Conservation (phyloP, 2,329 filamentous ascomycete species). For the Sporothrix protearum region DNA sequence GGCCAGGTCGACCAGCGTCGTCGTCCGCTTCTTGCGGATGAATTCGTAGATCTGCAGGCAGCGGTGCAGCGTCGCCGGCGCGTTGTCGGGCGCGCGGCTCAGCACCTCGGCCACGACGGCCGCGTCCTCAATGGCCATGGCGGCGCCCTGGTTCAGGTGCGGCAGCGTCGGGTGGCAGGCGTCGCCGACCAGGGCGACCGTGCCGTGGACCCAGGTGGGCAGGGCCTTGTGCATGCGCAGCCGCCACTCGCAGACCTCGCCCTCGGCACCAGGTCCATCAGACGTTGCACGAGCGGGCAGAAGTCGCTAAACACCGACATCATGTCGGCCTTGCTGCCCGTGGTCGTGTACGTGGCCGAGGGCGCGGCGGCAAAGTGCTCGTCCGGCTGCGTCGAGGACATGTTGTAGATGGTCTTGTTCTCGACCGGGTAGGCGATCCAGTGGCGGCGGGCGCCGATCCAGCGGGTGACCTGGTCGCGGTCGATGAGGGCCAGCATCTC, state of each 20-base stretch:
- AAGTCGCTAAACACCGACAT: slow-evolving; percentile 58
- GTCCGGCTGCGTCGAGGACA: slow-evolving; percentile 61
- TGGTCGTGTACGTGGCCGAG: slow-evolving; percentile 59
- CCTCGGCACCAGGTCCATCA: slow-evolving; percentile 60
- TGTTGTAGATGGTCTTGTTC: slow-evolving; percentile 62
- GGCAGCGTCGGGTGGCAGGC: slow-evolving; percentile 65
- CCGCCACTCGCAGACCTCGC: slow-evolving; percentile 63
- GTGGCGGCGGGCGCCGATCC: slow-evolving; percentile 72
- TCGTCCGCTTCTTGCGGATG: slow-evolving; percentile 53
- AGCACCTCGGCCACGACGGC: slow-evolving; percentile 56
- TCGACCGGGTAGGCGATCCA: slow-evolving; percentile 75
- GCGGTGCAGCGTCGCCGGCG: slow-evolving; percentile 42
- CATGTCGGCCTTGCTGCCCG: slow-evolving; percentile 59
- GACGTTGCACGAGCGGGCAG: slow-evolving; percentile 55
- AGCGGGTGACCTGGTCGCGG: slow-evolving; percentile 64
- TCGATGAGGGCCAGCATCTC: slow-evolving; percentile 65
- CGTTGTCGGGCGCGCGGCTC: slow-evolving; percentile 34
- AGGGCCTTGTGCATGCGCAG: slow-evolving; percentile 56
- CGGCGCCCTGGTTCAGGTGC: slow-evolving; percentile 63
- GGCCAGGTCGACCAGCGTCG: slow-evolving; percentile 52
- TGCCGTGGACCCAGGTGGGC: slow-evolving; percentile 55
- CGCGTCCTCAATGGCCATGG: slow-evolving; percentile 65
- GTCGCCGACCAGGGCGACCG: slow-evolving; percentile 58
- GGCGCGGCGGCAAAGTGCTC: slow-evolving; percentile 56
- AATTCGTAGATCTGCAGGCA: slow-evolving; percentile 54